These are phyloP conservation scores for Claviceps capensis DNA, from an alignment of 2,329 filamentous ascomycete genomes.

Conservation along the genomic window DNA sequence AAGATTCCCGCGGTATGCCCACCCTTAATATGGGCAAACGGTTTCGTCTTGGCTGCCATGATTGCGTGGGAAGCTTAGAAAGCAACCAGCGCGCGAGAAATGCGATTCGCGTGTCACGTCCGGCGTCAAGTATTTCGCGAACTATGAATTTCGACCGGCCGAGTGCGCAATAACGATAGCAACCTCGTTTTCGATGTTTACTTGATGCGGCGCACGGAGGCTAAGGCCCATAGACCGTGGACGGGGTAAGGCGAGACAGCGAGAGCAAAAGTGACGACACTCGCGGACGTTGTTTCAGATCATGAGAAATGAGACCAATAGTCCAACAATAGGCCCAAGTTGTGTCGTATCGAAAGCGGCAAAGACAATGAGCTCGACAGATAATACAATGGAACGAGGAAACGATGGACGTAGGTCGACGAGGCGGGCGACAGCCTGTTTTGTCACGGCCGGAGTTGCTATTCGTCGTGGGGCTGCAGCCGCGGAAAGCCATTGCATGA, in stretches of 20 bases:
- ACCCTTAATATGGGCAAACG: constrained; percentile 44
- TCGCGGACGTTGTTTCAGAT: neutral
- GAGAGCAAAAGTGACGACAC: neutral
- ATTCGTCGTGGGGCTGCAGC: constrained; percentile 3
- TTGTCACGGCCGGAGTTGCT: constrained; percentile 1
- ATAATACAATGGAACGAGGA: neutral
- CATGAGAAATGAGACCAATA: neutral
- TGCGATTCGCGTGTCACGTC: constrained; percentile 1
- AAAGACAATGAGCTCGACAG: constrained; percentile 1
- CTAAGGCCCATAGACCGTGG: no score
- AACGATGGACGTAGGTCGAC: neutral
- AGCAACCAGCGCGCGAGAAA: neutral
- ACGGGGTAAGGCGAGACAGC: neutral
- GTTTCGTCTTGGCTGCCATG: constrained; percentile 41
- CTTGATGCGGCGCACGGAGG: neutral
- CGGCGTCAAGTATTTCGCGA: neutral
- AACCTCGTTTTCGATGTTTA: constrained; percentile 6
- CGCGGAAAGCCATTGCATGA: neutral
- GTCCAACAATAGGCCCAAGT: neutral
- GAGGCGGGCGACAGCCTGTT: constrained; percentile 5
- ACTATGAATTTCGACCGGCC: neutral
- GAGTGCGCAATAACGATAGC: neutral
- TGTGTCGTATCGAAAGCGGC: neutral
- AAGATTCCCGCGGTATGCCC: constrained; percentile 86
- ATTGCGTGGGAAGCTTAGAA: neutral